A percentile compares a stretch with the other conserved stretches of the same genome.
phyloP scores from a whole-genome alignment of 2,329 filamentous ascomycete genomes.

The Arthroderma sp. region DNA sequence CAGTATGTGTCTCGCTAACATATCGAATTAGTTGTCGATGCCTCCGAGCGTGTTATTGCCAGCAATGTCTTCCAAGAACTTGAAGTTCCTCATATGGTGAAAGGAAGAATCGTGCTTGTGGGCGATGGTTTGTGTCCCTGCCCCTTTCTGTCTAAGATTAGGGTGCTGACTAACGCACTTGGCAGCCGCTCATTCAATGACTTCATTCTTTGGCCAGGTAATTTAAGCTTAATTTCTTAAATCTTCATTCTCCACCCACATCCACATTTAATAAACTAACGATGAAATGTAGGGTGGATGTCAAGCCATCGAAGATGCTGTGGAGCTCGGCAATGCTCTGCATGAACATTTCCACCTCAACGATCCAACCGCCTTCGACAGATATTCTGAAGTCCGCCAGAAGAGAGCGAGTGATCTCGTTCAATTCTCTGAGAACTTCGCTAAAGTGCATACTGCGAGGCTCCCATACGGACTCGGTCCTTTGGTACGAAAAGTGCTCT shows the following conservation, averaged over 20 bases:
- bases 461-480: constrained; percentile 8
- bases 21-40: constrained; percentile 5
- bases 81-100: constrained; percentile 9
- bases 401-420: constrained; percentile 8
- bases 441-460: constrained; percentile 9
- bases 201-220: constrained; percentile 11
- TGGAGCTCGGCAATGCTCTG: constrained; percentile 9
- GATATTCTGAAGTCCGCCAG: constrained; percentile 8
- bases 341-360: constrained; percentile 8
- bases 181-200: constrained; percentile 10
- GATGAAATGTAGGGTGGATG: constrained; percentile 5
- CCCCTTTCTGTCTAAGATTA: neutral
- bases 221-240: neutral
- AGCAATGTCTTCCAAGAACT: constrained; percentile 10
- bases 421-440: constrained; percentile 8
- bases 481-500: constrained; percentile 7
- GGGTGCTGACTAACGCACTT: neutral
- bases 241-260: neutral
- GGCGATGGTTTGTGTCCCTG: constrained; percentile 7
- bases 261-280: neutral
- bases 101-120: constrained; percentile 8
- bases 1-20: neutral
- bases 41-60: constrained; percentile 8
- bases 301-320: constrained; percentile 11
- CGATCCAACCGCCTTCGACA: constrained; percentile 5